These are phyloP conservation scores for Triticum aestivum DNA, from an alignment of 176 grass and related monocot species.

Conservation along the genomic window DNA sequence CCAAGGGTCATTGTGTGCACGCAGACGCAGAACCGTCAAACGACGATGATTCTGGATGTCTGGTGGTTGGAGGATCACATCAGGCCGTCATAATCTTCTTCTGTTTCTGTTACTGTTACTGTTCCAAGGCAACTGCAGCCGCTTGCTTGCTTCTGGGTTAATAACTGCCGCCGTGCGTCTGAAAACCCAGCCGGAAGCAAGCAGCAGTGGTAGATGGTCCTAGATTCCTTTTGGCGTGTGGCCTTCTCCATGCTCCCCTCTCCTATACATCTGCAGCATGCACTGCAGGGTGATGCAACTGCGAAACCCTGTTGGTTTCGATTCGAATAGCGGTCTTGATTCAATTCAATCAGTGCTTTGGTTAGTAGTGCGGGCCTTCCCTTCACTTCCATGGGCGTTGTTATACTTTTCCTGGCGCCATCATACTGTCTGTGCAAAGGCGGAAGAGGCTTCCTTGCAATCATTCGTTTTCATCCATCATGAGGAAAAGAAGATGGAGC, in stretches of 20 bases:
- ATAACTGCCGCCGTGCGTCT: background rate
- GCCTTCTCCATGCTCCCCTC: conserved; percentile 5
- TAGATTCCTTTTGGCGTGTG: conserved; percentile 32
- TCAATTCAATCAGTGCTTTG: conserved; percentile 33
- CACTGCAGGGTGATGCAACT: conserved; percentile 22
- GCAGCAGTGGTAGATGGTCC: conserved; percentile 7
- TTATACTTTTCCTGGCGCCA: conserved; percentile 38
- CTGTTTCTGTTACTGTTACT: conserved; percentile 8
- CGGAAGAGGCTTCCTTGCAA: conserved; percentile 32
- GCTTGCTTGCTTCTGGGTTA: background rate
- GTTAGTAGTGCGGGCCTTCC: conserved; percentile 37
- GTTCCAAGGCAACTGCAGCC: background rate
- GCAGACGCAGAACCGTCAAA: conserved; percentile 5
- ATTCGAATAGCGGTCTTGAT: conserved; percentile 19
- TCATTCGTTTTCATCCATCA: conserved; percentile 33
- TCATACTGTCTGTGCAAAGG: conserved; percentile 45
- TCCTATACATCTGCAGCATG: background rate
- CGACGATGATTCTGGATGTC: conserved; percentile 5
- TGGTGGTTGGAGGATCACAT: conserved; percentile 33
- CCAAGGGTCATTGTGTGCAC: background rate
- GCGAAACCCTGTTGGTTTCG: background rate
- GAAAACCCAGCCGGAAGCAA: background rate
- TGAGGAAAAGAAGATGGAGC: background rate
- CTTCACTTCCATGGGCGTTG: background rate
- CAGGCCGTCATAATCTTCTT: conserved; percentile 22